Evolutionary conservation across 805 yeast genomes (phyloP), one percentile per base, ranked within the genome.

Genomic region (Henningerozyma blattae): DNA sequence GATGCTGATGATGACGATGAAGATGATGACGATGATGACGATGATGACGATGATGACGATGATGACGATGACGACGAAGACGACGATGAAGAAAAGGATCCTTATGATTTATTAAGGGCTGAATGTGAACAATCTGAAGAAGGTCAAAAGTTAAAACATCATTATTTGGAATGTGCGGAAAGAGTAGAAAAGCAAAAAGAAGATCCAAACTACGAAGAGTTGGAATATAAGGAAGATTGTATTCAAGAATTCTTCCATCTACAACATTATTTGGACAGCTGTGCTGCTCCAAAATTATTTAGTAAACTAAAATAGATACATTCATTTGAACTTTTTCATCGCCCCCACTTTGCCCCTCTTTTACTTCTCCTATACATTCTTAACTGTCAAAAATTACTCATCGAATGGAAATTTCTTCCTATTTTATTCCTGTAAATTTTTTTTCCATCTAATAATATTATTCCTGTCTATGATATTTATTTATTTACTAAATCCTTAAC

Each of bases 241-340:
- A 80, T 89, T 42, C 97, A 89, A 65, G 98, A 89, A 65, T 89
- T 82, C 62, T 89, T 89, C 85, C 97, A 91, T 65, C 70, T 87
- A 59, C 85, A 85, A 62, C 96, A 89, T 64, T 84, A 93, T 68
- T 49, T 87, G 52, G 85, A 84, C 64, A 91, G 83, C 59, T 76
- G 94, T 68, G 85, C 79, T 58, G 85, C 94, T 43, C 94, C 94
- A 64, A 79, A 75, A 62, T 68, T 87, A 61, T 84, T 87, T 70
- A 65, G 73, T 68, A 82, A 79, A 65, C 75, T 86, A 64, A 84
- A 83, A 64, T 86, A 75, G 62, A 42, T 35, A 7, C 7, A 7
- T 20, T n/a, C n/a, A n/a, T 26, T 25, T 9, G 16, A n/a, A 14
- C 4, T 20, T 27, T 17, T 20, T 30, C 30, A 28, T 28, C 6